Conservation (phyloP, 1,139 yeast genomes). For the Lodderomyces theae region DNA sequence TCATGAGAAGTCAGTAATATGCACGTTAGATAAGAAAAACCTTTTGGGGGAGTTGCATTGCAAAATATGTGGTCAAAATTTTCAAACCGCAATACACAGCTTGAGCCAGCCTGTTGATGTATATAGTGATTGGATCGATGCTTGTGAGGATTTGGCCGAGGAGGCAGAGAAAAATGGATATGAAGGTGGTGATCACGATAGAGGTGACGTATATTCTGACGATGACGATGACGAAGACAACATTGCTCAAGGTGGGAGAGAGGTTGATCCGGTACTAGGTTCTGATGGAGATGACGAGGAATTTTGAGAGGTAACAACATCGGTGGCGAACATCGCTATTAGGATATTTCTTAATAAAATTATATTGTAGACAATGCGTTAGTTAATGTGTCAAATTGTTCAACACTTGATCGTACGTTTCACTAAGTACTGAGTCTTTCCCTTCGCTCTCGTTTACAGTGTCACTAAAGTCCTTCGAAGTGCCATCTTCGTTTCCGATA, state of each 20-base stretch:
- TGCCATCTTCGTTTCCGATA: slow-evolving; percentile 4
- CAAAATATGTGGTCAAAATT: slow-evolving; percentile 91
- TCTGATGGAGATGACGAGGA: slow-evolving; percentile 32
- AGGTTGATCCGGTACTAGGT: slow-evolving; percentile 20
- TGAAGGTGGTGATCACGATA: slow-evolving; percentile 19
- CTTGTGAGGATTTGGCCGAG: slow-evolving; percentile 92
- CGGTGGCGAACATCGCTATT: too few relatives aligned
- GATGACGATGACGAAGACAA: slow-evolving; percentile 27
- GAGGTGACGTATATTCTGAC: slow-evolving; percentile 34
- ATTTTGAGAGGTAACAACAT: slow-evolving; percentile 8
- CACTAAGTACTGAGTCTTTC: slow-evolving; percentile 23
- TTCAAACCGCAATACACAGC: slow-evolving; percentile 84
- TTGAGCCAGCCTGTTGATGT: slow-evolving; percentile 89
- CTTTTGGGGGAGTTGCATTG: slow-evolving; percentile 84
- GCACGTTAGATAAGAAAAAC: slow-evolving; percentile 83
- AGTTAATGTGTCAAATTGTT: slow-evolving; percentile 26
- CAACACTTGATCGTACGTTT: slow-evolving; percentile 52
- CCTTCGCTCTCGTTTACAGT: slow-evolving; percentile 7
- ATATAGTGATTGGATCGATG: slow-evolving; percentile 98
- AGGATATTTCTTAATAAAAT: too few relatives aligned
- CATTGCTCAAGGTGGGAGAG: slow-evolving; percentile 9
- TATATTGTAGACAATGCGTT: too few relatives aligned
- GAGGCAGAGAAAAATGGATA: slow-evolving; percentile 41
- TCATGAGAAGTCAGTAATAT: slow-evolving; percentile 88
- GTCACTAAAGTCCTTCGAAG: slow-evolving; percentile 7